Evolutionary conservation across 345 rosid genomes (phyloP), one percentile per base, ranked within the genome.

Genomic region (Gossypium rotundifolium): DNA sequence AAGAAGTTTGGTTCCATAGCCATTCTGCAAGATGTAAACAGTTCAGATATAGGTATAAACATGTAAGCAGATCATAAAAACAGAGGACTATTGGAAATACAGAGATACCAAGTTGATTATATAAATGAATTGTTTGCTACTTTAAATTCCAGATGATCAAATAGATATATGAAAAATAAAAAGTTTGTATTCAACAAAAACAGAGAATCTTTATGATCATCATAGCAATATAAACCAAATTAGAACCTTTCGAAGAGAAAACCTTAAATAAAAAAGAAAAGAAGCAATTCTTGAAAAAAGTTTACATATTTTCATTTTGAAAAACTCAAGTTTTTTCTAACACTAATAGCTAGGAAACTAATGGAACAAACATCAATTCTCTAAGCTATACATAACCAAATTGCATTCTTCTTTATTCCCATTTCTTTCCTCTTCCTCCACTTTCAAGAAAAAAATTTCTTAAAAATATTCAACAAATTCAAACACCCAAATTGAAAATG

Each of bases 1-100:
- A 78, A 77, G 60, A 85, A 75, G 55, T 72, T 79, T 13, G 79
- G 83, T 69, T 83, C 89, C 85, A 83, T 84, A 40, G 72, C 79
- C 12, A 73, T 70, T 76, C 89, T 85, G 85, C 74, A 53, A 42
- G 54, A n/a, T 52, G 10, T 33, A 70, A 70, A 52, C 48, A 29
- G 48, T 5, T 70, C 17, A 25, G 29, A 65, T 33, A 33, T 33
- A 33, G 38, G 38, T 33, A 4, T 33, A 33, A 33, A 64, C 20
- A 17, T 18, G 48, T 17, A 64, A 61, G 9, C 7, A 33, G 48
- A 68, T 48, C 13, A 48, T 5, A 68, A 61, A 17, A 16, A 23
- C 72, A 51, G 20, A 48, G 46, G 45, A 52, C 33, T 27, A 70
- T 29, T 27, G 29, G 2, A 51, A 51, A 69, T 16, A 27, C 42